These are phyloP conservation scores for Argentina anserina DNA, from an alignment of 306 rosid genomes.

Conservation along the genomic window DNA sequence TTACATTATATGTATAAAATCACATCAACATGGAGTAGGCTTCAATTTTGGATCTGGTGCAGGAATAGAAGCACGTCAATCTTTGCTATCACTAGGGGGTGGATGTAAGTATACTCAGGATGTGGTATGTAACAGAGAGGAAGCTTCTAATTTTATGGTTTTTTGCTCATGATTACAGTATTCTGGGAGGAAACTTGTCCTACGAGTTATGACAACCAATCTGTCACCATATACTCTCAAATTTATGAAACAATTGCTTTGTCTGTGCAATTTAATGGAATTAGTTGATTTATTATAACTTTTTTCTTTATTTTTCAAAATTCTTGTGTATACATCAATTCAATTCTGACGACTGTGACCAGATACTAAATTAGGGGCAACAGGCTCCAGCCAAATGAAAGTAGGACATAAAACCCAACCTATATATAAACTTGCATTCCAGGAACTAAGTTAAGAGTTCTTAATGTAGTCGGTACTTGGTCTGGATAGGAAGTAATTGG, in stretches of 20 bases:
- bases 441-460: too few relatives aligned
- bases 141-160: neutral
- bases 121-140: neutral
- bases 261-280: neutral
- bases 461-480: neutral
- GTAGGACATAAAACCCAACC: too few relatives aligned
- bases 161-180: neutral
- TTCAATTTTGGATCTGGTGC: neutral
- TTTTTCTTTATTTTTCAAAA: too few relatives aligned
- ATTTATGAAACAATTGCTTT: neutral
- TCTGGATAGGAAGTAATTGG: slow-evolving; percentile 75
- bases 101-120: neutral
- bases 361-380: too few relatives aligned
- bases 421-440: too few relatives aligned
- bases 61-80: neutral
- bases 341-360: neutral
- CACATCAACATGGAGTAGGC: neutral
- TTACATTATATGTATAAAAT: neutral
- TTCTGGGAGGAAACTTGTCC: neutral
- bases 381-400: too few relatives aligned
- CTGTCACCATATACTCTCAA: neutral
- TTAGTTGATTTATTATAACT: too few relatives aligned
- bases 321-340: neutral
- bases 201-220: neutral
- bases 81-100: neutral